These are phyloP conservation scores for Zhuliangozyma blackwelliae DNA, from an alignment of 1,139 yeast genomes.

Conservation along the genomic window DNA sequence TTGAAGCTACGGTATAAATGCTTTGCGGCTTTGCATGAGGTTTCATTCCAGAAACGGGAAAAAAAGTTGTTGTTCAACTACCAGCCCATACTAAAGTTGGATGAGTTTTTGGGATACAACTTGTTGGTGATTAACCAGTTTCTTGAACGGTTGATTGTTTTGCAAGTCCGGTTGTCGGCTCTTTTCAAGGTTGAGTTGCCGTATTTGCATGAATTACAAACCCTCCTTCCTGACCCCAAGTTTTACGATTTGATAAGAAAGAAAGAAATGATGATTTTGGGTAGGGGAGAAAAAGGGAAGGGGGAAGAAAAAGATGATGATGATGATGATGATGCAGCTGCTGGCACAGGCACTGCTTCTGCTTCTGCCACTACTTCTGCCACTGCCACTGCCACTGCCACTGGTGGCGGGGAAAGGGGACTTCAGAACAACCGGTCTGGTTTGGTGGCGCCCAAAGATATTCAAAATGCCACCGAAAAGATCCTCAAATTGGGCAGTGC, in stretches of 20 bases:
- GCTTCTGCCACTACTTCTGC: not conserved
- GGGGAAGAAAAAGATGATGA: slow-evolving; percentile 13
- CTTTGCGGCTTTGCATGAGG: slow-evolving; percentile 25
- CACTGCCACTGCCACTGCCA: too few species aligned
- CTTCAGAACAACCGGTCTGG: not conserved
- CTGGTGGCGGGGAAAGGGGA: not conserved
- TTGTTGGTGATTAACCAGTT: slow-evolving; percentile 34
- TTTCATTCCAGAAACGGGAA: slow-evolving; percentile 14
- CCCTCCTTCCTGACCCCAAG: slow-evolving; percentile 29
- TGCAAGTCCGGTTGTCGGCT: slow-evolving; percentile 26
- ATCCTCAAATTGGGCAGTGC: slow-evolving; percentile 34
- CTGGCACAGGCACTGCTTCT: not conserved
- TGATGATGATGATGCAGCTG: slow-evolving; percentile 1
- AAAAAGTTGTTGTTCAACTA: slow-evolving; percentile 17
- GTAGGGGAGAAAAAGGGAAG: slow-evolving; percentile 9
- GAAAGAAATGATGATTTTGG: slow-evolving; percentile 28
- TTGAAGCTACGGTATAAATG: slow-evolving; percentile 21
- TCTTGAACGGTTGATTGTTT: slow-evolving; percentile 33
- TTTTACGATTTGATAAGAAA: slow-evolving; percentile 35
- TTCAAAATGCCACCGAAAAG: slow-evolving; percentile 18
- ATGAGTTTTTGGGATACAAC: slow-evolving; percentile 26
- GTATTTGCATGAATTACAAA: slow-evolving; percentile 26
- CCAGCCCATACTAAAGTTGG: slow-evolving; percentile 28
- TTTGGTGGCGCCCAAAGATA: slow-evolving; percentile 6
- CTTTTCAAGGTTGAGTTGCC: slow-evolving; percentile 31